Percentiles rank a stretch among this genome's conserved stretches.
phyloP scores from a whole-genome alignment of 1,139 yeast species.

The Suhomyces anneliseae region DNA sequence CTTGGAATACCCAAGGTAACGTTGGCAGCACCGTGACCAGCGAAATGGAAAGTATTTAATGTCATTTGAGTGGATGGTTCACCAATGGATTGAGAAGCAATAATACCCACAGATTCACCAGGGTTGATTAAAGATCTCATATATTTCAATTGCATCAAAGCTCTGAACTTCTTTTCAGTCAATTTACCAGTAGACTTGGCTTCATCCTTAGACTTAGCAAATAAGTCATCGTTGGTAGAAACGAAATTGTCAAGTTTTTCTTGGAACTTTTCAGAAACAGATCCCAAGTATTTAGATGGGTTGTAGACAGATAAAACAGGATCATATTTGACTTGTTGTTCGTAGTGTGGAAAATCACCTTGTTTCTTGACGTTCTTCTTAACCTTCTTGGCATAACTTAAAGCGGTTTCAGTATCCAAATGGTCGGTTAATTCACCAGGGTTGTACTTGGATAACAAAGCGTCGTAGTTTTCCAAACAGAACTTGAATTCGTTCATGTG shows the following conservation, averaged over 20 bases:
- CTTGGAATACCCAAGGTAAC: conserved; percentile 99
- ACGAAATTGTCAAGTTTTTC: conserved; percentile 73
- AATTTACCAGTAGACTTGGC: conserved; percentile 50
- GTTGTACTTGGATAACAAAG: conserved; percentile 81
- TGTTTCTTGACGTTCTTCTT: conserved; percentile 73
- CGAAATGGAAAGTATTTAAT: conserved; percentile 97
- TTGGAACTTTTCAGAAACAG: conserved; percentile 90
- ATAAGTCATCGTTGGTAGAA: conserved; percentile 50
- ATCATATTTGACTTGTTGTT: conserved; percentile 69
- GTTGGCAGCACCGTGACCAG: conserved; percentile 99
- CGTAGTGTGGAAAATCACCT: conserved; percentile 59
- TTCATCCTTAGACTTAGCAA: conserved; percentile 53
- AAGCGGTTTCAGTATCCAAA: conserved; percentile 80
- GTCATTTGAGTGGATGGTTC: conserved; percentile 99
- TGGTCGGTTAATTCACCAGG: conserved; percentile 75
- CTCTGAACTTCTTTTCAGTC: conserved; percentile 86
- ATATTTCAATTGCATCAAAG: conserved; percentile 96
- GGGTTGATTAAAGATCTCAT: conserved; percentile 95
- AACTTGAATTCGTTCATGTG: conserved; percentile 92
- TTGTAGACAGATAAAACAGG: conserved; percentile 84
- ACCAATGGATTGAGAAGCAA: conserved; percentile 98
- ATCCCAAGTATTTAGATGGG: conserved; percentile 88
- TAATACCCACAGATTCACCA: conserved; percentile 98
- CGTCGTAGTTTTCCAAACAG: conserved; percentile 88
- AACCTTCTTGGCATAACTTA: conserved; percentile 77